phyloP scores from a whole-genome alignment of 75 land plant species.

The Pinus tabuliformis region DNA sequence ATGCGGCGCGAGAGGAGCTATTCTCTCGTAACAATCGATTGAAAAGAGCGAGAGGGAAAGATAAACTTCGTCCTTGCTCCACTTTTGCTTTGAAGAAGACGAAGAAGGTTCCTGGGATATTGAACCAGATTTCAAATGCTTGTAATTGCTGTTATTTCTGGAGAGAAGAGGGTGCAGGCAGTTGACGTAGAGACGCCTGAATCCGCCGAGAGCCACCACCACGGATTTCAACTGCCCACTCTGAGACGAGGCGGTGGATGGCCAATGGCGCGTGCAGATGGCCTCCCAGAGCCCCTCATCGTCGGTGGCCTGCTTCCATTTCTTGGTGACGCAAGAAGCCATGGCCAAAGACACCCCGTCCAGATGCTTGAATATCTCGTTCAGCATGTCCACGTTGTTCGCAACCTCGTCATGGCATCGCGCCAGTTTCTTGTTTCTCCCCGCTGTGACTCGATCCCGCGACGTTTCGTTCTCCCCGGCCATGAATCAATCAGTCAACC shows the following conservation, averaged over 20 bases:
- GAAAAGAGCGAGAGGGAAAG: slow-evolving; percentile 22
- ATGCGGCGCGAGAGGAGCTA: too few relatives aligned
- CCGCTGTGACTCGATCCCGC: too few relatives aligned
- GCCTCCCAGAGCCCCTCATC: slow-evolving; percentile 23
- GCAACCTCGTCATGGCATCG: background rate
- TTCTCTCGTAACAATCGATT: slow-evolving; percentile 17
- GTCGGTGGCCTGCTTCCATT: slow-evolving; percentile 15
- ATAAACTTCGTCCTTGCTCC: slow-evolving; percentile 22
- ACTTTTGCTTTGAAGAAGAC: background rate
- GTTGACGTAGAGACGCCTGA: slow-evolving; percentile 16
- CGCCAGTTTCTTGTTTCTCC: too few relatives aligned
- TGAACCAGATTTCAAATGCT: background rate
- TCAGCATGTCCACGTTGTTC: slow-evolving; percentile 14
- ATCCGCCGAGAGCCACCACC: slow-evolving; percentile 21
- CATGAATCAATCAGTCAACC: too few relatives aligned
- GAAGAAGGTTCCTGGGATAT: background rate
- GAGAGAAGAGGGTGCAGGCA: slow-evolving; percentile 13
- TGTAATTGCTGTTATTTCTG: too few relatives aligned
- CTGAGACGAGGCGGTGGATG: background rate
- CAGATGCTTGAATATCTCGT: slow-evolving; percentile 24
- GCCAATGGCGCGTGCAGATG: slow-evolving; percentile 12
- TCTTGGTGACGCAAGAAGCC: slow-evolving; percentile 19
- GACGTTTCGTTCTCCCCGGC: too few relatives aligned
- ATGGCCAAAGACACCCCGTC: slow-evolving; percentile 11
- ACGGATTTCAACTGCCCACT: slow-evolving; percentile 11